phyloP scores from a whole-genome alignment of 169 alveolate genomes.

The Cryptosporidium sp. region DNA sequence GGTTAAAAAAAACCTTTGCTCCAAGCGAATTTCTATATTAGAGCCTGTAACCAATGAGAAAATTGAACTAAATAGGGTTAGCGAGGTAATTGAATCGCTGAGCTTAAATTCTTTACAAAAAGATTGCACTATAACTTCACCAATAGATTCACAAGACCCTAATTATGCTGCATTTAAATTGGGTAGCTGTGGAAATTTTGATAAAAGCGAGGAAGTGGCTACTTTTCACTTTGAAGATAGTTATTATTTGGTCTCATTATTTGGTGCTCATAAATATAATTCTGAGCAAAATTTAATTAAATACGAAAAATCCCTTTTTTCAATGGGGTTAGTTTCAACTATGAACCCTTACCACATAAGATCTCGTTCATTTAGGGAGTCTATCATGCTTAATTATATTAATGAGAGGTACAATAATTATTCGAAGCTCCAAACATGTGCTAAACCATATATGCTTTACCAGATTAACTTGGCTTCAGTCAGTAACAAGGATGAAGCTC shows the following conservation, averaged over 20 bases:
- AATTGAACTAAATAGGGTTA: background rate
- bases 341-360: conserved; percentile 53
- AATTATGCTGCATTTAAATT: background rate
- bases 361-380: conserved; percentile 72
- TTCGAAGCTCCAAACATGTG: background rate
- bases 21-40: conserved; percentile 24
- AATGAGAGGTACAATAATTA: conserved; percentile 50
- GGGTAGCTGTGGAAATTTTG: conserved; percentile 45
- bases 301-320: conserved; percentile 4
- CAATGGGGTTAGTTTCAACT: conserved; percentile 26
- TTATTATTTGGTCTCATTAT: conserved; percentile 27
- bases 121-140: background rate
- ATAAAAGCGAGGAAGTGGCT: conserved; percentile 25
- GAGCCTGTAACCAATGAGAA: conserved; percentile 28
- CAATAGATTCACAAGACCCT: background rate
- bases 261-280: background rate
- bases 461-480: conserved; percentile 17
- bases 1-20: background rate
- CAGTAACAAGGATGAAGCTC: conserved; percentile 19
- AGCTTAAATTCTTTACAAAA: conserved; percentile 4
- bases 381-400: conserved; percentile 39
- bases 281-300: background rate
- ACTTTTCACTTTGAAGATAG: conserved; percentile 8
- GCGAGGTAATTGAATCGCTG: conserved; percentile 25
- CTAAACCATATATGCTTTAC: conserved; percentile 43